Base-by-base conservation (phyloP, 148 eudicot genomes). In the Persicaria tinctoria region DNA sequence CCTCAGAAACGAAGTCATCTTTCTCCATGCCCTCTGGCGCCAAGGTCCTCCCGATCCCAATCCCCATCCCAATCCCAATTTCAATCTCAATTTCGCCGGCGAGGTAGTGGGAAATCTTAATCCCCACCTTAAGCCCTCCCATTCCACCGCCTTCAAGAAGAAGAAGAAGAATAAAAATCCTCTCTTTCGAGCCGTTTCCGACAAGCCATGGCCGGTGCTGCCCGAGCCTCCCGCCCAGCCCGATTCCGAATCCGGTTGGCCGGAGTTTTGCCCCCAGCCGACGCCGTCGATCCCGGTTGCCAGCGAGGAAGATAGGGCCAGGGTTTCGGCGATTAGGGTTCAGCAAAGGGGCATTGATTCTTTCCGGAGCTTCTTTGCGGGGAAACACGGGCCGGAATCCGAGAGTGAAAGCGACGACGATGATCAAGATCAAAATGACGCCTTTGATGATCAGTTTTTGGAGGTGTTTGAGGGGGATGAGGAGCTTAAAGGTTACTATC, bases 11-110 rank as follows among this genome's bases (percentile, higher is more conserved):
- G 98, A 93, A 72, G 98, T 91, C 41, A 47, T 85, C 23, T 89
- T 84, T 78, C 95, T 93, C 69, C 98, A 93, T 73, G 87, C 88
- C 18, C 88, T 93, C 32, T 89, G 90, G 92, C 95, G 74, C 73
- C 82, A 81, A 68, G 94, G 92, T 68, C 98, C 93, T 12, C 87
- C 89, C 2, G 4, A 57, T 32, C 20, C 45, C 50, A 23, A 51
- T 17, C 18, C 80, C 49, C 14, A 51, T 17, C 18, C 80, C 49
- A 41, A 12, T 8, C 16, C 76, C 17, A 44, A 60, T 3, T 79
- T 74, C 16, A n/a, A 73, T 53, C 57, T 53, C n/a, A 9, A 16
- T 10, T 16, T 10, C 11, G 13, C 13, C 13, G 48, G n/a, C 49
- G 23, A 46, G 45, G 18, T 50, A 1, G 73, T 46, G 16, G 23